Percentiles rank a stretch among this genome's conserved stretches.
phyloP scores from a whole-genome alignment of 768 basidiomycete genomes.

The Agaricus subrufescens region DNA sequence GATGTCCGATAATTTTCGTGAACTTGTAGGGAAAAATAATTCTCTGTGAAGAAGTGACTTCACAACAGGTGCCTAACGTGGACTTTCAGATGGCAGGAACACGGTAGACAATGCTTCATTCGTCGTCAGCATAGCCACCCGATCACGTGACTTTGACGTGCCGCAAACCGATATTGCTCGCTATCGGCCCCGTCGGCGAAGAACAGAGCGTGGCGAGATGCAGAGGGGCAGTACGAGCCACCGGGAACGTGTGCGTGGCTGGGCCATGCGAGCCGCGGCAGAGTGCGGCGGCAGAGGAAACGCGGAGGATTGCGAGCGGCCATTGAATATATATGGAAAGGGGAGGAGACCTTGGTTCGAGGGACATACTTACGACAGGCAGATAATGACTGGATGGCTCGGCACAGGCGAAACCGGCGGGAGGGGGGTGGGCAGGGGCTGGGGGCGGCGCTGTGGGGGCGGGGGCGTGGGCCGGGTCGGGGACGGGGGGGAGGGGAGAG shows the following conservation, averaged over 20 bases:
- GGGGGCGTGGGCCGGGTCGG: constrained; percentile 1
- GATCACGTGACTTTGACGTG: no score
- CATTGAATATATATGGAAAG: constrained; percentile 11
- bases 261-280: no score
- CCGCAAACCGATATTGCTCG: neutral
- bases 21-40: no score
- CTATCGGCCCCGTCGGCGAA: neutral
- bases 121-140: no score
- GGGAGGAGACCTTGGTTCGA: constrained; percentile 7
- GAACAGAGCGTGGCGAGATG: neutral
- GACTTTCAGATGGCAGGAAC: no score
- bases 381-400: neutral
- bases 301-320: constrained; percentile 1
- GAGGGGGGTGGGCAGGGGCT: neutral
- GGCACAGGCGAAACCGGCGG: neutral
- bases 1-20: no score
- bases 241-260: no score
- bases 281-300: no score
- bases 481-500: constrained; percentile 2
- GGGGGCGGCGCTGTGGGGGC: constrained; percentile 6
- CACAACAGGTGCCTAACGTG: no score
- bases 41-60: no score
- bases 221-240: neutral
- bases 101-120: no score
- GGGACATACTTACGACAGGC: neutral